Percentiles rank a stretch among this genome's conserved stretches.
Conservation (phyloP, 2,329 filamentous ascomycete species). For the Fusarium cyanostomum region DNA sequence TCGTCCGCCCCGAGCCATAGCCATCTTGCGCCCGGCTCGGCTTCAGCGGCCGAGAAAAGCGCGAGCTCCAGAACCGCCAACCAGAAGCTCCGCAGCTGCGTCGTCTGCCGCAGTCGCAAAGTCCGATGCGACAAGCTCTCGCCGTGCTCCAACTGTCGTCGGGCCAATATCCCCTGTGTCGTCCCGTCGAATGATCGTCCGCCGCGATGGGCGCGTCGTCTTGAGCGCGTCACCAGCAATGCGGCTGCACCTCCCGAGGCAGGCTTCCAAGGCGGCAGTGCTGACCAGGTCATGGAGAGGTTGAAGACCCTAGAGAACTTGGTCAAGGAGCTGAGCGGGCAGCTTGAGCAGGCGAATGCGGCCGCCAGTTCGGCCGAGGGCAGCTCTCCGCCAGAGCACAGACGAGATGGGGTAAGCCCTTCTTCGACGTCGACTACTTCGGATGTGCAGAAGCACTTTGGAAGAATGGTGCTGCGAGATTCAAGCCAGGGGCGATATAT, state of each 20-base stretch:
- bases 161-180: constrained; percentile 62
- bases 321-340: constrained; percentile 59
- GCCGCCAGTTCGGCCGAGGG: constrained; percentile 40
- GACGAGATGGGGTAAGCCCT: constrained; percentile 9
- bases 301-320: constrained; percentile 60
- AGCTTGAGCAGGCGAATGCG: constrained; percentile 55
- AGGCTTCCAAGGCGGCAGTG: constrained; percentile 19
- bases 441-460: constrained; percentile 54
- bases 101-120: constrained; percentile 63
- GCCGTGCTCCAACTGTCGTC: constrained; percentile 66
- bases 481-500: constrained; percentile 57
- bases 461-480: constrained; percentile 58
- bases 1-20: neutral
- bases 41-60: constrained; percentile 36
- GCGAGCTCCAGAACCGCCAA: constrained; percentile 35
- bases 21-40: constrained; percentile 30
- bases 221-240: constrained; percentile 52
- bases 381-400: constrained; percentile 43
- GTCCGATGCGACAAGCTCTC: constrained; percentile 66
- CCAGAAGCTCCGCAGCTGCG: constrained; percentile 56
- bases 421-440: constrained; percentile 24
- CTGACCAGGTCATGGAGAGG: constrained; percentile 58
- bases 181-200: constrained; percentile 59
- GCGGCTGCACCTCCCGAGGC: constrained; percentile 43
- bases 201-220: constrained; percentile 64